phyloP scores from a whole-genome alignment of 2,329 filamentous ascomycete species.

The Aspergillus ruber region DNA sequence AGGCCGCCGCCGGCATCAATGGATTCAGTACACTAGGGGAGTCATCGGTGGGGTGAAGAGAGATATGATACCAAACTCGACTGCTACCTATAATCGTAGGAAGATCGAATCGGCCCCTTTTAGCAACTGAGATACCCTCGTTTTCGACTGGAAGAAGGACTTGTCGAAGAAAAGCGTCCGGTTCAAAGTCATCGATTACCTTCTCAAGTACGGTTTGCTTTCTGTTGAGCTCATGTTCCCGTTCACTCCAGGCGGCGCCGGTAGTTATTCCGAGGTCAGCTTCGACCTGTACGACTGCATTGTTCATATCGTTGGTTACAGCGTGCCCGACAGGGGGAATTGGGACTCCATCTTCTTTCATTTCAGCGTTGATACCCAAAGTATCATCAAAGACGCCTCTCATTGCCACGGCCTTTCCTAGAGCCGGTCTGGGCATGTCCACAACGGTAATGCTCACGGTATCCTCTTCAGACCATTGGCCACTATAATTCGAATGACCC shows the following conservation, averaged over 20 bases:
- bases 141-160: conserved; percentile 72
- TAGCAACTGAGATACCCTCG: conserved; percentile 74
- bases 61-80: conserved; percentile 91
- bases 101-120: conserved; percentile 72
- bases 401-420: conserved; percentile 84
- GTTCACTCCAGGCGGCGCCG: conserved; percentile 61
- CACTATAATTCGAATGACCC: conserved; percentile 61
- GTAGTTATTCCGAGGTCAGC: conserved; percentile 71
- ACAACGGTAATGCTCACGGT: conserved; percentile 85
- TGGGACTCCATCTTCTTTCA: conserved; percentile 92
- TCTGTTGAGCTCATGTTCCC: conserved; percentile 72
- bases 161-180: conserved; percentile 73
- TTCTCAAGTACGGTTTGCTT: conserved; percentile 80
- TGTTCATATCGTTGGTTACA: conserved; percentile 79
- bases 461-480: conserved; percentile 63
- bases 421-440: conserved; percentile 70
- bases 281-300: conserved; percentile 68
- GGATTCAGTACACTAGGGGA: conserved; percentile 65
- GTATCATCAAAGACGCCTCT: conserved; percentile 87
- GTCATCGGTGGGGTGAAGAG: conserved; percentile 85
- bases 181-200: conserved; percentile 71
- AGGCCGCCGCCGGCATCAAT: conserved; percentile 68
- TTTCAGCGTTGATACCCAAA: conserved; percentile 91
- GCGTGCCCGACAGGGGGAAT: conserved; percentile 68
- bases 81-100: conserved; percentile 69